Evolutionary conservation across 2,329 filamentous ascomycete genomes (phyloP), one percentile per base, ranked within the genome.

Genomic region (Clonostachys chloroleuca): DNA sequence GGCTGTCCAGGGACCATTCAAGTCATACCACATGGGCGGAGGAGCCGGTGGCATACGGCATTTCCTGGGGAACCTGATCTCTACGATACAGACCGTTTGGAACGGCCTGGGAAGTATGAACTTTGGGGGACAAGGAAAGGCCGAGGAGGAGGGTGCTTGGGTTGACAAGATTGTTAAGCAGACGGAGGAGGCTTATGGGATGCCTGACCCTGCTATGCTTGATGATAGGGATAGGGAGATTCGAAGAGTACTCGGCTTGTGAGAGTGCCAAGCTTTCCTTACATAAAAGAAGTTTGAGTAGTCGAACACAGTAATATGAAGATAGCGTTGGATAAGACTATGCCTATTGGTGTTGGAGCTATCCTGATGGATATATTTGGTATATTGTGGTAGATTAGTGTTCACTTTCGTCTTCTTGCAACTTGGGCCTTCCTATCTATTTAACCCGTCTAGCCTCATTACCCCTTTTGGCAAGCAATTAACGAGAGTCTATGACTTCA

Each of bases 1-100:
- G 49, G 54, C 56, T 1, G 54, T 55, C 16, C 50, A 49, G 0
- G 56, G 56, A 0, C 56, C 56, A 0, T 58, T 58, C 44, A 53
- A 51, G 18, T 51, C 53, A 8, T 58, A 58, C 12, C 51, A 58
- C 24, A 48, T 50, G 17, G 56, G 55, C 5, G 56, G 56, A 0
- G 56, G 56, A 0, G 45, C 45, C 4, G 55, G 49, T 5, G 55
- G 55, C 2, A 55, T 57, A 3, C 37, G 45, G 0, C 55, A 46
- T 0, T 58, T 57, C 34, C n/a, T 57, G 1, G 45, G 49, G 5
- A 51, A 57, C 17, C 10, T 57, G 3, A 42, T 49, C 1, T 20
- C 30, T 24, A 42, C 46, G 4, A 43, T 47, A 10, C 14, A 43
- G 24, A 18, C 7, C 2, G 13, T 14, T 34, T 47, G 45, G 45